A percentile compares a stretch with the other conserved stretches of the same genome.
These are phyloP conservation scores for Aquanectria penicillioides DNA, from an alignment of 2,329 filamentous ascomycete species.

Conservation along the genomic window DNA sequence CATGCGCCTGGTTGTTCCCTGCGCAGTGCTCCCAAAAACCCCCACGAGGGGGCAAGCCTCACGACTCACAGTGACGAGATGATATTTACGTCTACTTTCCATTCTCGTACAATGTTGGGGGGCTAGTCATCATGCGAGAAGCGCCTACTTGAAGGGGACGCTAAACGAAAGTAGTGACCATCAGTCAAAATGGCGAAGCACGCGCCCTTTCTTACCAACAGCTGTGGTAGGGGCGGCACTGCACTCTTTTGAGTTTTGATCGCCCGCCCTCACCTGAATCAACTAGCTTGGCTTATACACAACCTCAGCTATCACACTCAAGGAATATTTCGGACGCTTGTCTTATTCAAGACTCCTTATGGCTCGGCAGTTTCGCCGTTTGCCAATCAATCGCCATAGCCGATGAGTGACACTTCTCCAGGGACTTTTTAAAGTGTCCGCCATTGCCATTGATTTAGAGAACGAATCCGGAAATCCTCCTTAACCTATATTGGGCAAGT, in stretches of 20 bases:
- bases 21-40: slow-evolving; percentile 1
- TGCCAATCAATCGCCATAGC: not conserved
- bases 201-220: not conserved
- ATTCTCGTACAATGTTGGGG: not conserved
- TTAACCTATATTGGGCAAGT: not conserved
- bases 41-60: slow-evolving; percentile 1
- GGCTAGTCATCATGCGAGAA: slow-evolving; percentile 1
- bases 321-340: slow-evolving; percentile 19
- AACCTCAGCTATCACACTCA: not conserved
- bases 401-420: not conserved
- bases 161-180: slow-evolving; percentile 7
- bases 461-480: not conserved
- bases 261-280: not conserved
- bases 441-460: not conserved
- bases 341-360: not conserved
- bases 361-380: not conserved
- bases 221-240: not conserved
- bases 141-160: not conserved
- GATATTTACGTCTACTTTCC: not conserved
- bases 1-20: not conserved
- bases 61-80: not conserved
- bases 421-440: not conserved
- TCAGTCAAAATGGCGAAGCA: slow-evolving; percentile 21
- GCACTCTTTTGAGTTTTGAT: slow-evolving; percentile 15
- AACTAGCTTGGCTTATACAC: slow-evolving; percentile 1